Conservation (phyloP, 1,284 basidiomycete genomes). For the Malassezia arunalokei region DNA sequence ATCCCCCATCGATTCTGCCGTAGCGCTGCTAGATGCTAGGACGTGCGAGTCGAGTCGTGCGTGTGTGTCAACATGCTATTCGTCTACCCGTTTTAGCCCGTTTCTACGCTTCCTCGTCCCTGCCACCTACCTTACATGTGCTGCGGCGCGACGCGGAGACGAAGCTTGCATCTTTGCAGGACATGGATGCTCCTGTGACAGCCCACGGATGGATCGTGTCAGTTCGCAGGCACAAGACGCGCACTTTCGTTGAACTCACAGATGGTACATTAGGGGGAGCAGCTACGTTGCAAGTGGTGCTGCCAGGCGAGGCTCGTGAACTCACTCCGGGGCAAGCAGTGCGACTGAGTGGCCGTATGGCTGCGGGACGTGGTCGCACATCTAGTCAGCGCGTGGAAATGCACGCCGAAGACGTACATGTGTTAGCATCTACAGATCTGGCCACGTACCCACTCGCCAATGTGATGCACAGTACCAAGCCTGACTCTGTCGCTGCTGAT, state of each 20-base stretch:
- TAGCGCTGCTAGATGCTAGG: neutral
- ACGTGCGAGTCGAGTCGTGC: neutral
- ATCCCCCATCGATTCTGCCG: neutral
- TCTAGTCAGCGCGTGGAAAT: constrained; percentile 30
- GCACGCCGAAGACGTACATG: constrained; percentile 12
- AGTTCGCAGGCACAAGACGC: constrained; percentile 27
- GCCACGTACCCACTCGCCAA: constrained; percentile 16
- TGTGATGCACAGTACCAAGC: constrained; percentile 1
- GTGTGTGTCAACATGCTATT: neutral
- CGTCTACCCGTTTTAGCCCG: neutral
- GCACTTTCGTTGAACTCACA: constrained; percentile 34
- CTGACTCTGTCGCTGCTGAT: neutral
- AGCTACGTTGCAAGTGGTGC: constrained; percentile 31
- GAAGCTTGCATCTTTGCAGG: neutral
- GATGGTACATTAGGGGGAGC: constrained; percentile 32
- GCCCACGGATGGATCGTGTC: constrained; percentile 28
- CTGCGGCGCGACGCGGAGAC: neutral
- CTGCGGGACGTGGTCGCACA: constrained; percentile 20
- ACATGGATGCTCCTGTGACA: neutral
- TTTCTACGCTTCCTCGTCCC: neutral
- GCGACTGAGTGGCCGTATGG: constrained; percentile 19
- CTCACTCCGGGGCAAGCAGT: constrained; percentile 30
- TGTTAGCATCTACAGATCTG: constrained; percentile 22
- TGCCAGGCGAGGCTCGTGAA: constrained; percentile 14
- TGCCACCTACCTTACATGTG: neutral